These are phyloP conservation scores for Styphnolobium japonicum DNA, from an alignment of 306 rosid genomes.

Conservation along the genomic window DNA sequence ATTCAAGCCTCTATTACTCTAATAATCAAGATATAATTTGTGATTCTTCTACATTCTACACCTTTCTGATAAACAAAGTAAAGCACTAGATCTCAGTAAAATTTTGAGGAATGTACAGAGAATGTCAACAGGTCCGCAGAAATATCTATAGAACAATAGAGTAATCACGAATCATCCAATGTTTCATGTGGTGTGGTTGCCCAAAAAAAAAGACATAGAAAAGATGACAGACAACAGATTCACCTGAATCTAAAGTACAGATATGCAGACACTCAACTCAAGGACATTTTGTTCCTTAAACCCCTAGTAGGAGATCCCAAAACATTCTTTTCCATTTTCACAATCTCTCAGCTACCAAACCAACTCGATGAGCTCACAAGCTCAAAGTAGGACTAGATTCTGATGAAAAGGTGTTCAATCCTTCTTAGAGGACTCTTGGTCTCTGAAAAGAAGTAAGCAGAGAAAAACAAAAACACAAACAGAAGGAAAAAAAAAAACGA, in stretches of 20 bases:
- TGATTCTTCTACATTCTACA: background rate
- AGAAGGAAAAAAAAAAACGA: background rate
- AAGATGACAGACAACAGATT: background rate
- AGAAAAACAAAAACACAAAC: background rate
- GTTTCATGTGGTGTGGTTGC: background rate
- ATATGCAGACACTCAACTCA: constrained; percentile 15
- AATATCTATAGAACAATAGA: background rate
- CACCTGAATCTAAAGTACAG: constrained; percentile 12
- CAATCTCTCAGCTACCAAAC: constrained; percentile 28
- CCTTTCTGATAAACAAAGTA: background rate
- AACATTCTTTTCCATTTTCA: background rate
- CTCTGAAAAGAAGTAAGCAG: background rate
- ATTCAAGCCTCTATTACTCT: background rate
- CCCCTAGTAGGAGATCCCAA: constrained; percentile 24
- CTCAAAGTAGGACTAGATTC: background rate
- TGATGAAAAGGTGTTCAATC: background rate
- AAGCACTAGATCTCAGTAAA: constrained; percentile 3
- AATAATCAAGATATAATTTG: background rate
- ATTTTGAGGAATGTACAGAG: background rate
- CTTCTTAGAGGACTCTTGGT: background rate
- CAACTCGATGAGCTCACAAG: background rate
- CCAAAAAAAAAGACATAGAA: background rate
- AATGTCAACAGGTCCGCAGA: background rate
- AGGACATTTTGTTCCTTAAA: background rate
- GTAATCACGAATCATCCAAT: background rate